A percentile compares a stretch with the other conserved stretches of the same genome.
Conservation (phyloP, 2,329 filamentous ascomycete genomes). For the Colletotrichum shisoi region DNA sequence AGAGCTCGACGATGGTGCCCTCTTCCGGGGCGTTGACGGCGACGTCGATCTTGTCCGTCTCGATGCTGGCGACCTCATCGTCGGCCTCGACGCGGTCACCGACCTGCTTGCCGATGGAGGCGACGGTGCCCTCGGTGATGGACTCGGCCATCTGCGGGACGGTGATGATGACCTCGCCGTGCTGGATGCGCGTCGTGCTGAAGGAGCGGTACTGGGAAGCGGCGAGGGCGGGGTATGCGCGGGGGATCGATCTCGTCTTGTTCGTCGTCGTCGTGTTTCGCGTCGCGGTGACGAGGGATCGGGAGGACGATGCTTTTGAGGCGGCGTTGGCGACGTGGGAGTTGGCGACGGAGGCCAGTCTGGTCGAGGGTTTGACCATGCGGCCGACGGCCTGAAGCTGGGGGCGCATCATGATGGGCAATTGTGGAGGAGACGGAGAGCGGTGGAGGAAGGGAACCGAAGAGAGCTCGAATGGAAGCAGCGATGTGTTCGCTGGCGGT, state of each 20-base stretch:
- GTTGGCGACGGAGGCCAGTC: conserved; percentile 24
- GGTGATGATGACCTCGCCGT: conserved; percentile 40
- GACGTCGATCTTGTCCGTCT: conserved; percentile 49
- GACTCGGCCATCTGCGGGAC: conserved; percentile 49
- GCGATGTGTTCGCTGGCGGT: conserved; percentile 6
- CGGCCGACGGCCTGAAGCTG: conserved; percentile 35
- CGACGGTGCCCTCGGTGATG: conserved; percentile 46
- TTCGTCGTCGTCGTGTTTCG: neutral
- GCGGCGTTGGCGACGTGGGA: conserved; percentile 26
- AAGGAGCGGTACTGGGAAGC: conserved; percentile 36
- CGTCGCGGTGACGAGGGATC: conserved; percentile 12
- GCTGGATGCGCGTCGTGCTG: conserved; percentile 34
- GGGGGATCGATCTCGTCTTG: conserved; percentile 14
- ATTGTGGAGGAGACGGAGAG: neutral
- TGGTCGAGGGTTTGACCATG: conserved; percentile 30
- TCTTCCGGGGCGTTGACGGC: conserved; percentile 44
- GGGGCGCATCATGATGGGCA: conserved; percentile 33
- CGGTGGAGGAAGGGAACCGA: neutral
- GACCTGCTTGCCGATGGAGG: conserved; percentile 44
- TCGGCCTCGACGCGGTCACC: conserved; percentile 46
- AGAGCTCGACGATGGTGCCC: conserved; percentile 45
- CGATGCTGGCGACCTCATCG: conserved; percentile 48
- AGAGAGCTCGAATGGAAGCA: neutral
- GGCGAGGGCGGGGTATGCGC: conserved; percentile 18
- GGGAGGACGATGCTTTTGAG: conserved; percentile 20